Evolutionary conservation across 2,329 filamentous ascomycete genomes (phyloP).

Genomic region (Claviceps paspali): DNA sequence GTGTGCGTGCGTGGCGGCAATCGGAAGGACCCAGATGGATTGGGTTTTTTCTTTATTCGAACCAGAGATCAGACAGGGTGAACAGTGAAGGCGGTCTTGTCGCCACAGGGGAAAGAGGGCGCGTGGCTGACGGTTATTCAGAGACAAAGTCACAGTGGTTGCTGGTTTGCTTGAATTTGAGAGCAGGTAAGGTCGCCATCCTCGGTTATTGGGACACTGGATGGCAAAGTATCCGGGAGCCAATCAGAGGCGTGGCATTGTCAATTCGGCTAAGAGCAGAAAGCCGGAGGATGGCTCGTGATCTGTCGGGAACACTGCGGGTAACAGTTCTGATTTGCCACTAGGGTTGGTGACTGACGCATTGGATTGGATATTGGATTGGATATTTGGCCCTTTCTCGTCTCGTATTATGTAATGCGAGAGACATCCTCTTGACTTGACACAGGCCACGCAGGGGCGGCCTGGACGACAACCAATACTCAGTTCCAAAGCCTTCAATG

Average conservation of each 20-base stretch:
- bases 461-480: too few species aligned
- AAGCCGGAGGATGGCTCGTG: slow-evolving; percentile 10
- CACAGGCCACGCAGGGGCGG: background rate
- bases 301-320: slow-evolving; percentile 2
- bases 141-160: too few species aligned
- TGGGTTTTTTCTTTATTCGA: background rate
- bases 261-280: slow-evolving; percentile 17
- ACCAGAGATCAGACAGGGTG: too few species aligned
- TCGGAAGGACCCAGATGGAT: background rate
- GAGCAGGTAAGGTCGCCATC: slow-evolving; percentile 6
- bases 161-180: slow-evolving; percentile 2
- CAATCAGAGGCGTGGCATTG: slow-evolving; percentile 12
- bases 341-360: too few species aligned
- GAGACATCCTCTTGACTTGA: too few species aligned
- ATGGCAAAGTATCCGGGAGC: slow-evolving; percentile 3
- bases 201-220: slow-evolving; percentile 8
- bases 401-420: background rate
- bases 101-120: slow-evolving; percentile 1
- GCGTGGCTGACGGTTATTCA: background rate
- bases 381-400: too few species aligned
- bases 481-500: too few species aligned
- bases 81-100: background rate
- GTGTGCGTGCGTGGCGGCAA: background rate
- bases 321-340: slow-evolving; percentile 2
- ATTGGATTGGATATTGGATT: too few species aligned